Evolutionary conservation across 495 filamentous ascomycete genomes (phyloP).

Genomic region (Aspergillus homomorphus): DNA sequence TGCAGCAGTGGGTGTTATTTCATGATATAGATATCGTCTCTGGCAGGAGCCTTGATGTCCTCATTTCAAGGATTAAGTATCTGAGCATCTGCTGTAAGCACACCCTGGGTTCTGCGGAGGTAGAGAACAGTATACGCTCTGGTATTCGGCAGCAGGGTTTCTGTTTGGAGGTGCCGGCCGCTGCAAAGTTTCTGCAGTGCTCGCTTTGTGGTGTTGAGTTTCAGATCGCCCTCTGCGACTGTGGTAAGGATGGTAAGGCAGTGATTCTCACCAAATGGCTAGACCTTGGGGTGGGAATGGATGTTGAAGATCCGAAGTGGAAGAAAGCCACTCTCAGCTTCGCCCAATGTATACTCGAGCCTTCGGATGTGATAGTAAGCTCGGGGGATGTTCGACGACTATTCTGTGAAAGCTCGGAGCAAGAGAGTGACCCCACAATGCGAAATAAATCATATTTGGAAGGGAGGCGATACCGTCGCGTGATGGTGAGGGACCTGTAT

Average conservation of each 20-base stretch:
- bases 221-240: slow-evolving; percentile 3
- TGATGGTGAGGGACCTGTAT: too few relatives aligned
- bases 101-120: neutral
- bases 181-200: slow-evolving; percentile 1
- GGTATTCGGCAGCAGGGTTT: neutral
- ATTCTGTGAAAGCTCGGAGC: neutral
- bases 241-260: slow-evolving; percentile 6
- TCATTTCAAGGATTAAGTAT: neutral
- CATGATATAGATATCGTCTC: neutral
- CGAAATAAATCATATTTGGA: slow-evolving; percentile 2
- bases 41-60: neutral
- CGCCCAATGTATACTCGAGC: neutral
- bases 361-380: neutral
- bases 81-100: neutral
- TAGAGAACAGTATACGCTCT: neutral
- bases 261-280: slow-evolving; percentile 5
- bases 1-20: neutral
- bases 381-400: neutral
- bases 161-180: neutral
- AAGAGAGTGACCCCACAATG: neutral
- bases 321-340: neutral
- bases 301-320: neutral
- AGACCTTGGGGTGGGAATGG: slow-evolving; percentile 2
- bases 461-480: neutral
- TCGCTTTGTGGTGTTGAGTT: slow-evolving; percentile 1